Conservation (phyloP, 2,329 filamentous ascomycete genomes). For the Mycosphaerella arachidis region DNA sequence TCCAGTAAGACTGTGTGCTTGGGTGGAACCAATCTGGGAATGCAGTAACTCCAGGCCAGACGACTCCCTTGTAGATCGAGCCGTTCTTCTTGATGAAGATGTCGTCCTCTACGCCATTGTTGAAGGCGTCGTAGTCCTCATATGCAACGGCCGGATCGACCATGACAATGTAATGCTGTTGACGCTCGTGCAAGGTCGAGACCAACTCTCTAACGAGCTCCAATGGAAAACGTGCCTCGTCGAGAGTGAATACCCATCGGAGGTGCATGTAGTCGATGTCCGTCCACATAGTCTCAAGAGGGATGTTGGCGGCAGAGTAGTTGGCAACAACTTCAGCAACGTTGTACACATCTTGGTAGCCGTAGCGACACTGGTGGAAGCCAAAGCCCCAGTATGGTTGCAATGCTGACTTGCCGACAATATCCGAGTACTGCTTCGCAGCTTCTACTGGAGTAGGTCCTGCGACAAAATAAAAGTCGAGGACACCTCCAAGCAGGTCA, state of each 20-base stretch:
- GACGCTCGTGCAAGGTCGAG: slow-evolving; percentile 48
- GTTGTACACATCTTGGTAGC: slow-evolving; percentile 55
- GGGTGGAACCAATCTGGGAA: slow-evolving; percentile 66
- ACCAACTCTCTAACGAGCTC: slow-evolving; percentile 59
- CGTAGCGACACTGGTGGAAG: slow-evolving; percentile 49
- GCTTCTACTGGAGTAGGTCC: slow-evolving; percentile 46
- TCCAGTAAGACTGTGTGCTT: slow-evolving; percentile 64
- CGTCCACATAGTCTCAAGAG: slow-evolving; percentile 69
- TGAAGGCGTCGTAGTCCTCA: slow-evolving; percentile 52
- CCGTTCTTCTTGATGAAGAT: slow-evolving; percentile 56
- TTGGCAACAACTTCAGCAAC: slow-evolving; percentile 63
- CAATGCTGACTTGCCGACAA: slow-evolving; percentile 47
- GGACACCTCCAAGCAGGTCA: slow-evolving; percentile 69
- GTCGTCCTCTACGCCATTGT: slow-evolving; percentile 56
- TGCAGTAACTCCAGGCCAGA: slow-evolving; percentile 62
- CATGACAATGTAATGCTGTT: slow-evolving; percentile 55
- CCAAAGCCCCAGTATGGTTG: slow-evolving; percentile 52
- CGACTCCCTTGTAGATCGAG: slow-evolving; percentile 57
- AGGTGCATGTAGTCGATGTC: slow-evolving; percentile 42
- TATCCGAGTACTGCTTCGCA: slow-evolving; percentile 48
- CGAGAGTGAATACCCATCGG: slow-evolving; percentile 59
- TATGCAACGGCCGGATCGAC: slow-evolving; percentile 62
- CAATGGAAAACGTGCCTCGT: slow-evolving; percentile 60
- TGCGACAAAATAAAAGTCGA: slow-evolving; percentile 59
- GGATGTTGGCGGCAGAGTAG: slow-evolving; percentile 61